Conservation (phyloP, 164 flowering plant genomes). For the Sextonia rubra region DNA sequence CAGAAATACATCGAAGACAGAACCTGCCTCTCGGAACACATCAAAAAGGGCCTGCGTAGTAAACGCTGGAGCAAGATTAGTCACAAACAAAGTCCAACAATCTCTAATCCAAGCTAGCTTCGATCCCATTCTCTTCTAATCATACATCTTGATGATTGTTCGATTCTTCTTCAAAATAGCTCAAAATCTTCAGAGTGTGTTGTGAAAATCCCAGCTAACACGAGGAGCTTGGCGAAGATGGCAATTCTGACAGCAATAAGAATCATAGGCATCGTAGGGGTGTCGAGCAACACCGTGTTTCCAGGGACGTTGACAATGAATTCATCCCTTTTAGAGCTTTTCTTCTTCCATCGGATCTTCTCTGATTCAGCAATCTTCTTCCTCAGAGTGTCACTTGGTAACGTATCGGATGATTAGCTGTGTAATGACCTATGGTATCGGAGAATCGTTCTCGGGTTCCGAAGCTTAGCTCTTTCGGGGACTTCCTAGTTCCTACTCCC, state of each 20-base stretch:
- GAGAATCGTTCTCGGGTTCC: neutral
- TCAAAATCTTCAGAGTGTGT: too few species aligned
- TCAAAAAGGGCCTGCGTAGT: too few species aligned
- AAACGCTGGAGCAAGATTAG: too few species aligned
- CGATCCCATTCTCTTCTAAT: too few species aligned
- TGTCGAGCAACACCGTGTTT: constrained; percentile 56
- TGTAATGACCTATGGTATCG: neutral
- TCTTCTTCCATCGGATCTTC: constrained; percentile 37
- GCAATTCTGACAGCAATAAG: constrained; percentile 67
- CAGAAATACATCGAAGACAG: too few species aligned
- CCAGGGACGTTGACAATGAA: constrained; percentile 63
- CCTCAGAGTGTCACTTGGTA: constrained; percentile 39
- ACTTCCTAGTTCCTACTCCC: too few species aligned
- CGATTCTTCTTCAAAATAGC: too few species aligned
- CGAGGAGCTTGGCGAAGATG: constrained; percentile 64
- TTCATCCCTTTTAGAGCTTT: constrained; percentile 35
- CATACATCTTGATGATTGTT: too few species aligned
- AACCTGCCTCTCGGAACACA: too few species aligned
- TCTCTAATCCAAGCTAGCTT: too few species aligned
- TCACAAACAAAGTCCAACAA: too few species aligned
- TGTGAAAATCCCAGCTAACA: too few species aligned
- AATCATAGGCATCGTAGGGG: constrained; percentile 67
- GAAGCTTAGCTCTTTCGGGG: neutral
- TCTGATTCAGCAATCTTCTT: constrained; percentile 38
- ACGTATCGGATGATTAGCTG: neutral